Evolutionary conservation across 805 yeast species (phyloP).

Genomic region (Yamadazyma endophytica): DNA sequence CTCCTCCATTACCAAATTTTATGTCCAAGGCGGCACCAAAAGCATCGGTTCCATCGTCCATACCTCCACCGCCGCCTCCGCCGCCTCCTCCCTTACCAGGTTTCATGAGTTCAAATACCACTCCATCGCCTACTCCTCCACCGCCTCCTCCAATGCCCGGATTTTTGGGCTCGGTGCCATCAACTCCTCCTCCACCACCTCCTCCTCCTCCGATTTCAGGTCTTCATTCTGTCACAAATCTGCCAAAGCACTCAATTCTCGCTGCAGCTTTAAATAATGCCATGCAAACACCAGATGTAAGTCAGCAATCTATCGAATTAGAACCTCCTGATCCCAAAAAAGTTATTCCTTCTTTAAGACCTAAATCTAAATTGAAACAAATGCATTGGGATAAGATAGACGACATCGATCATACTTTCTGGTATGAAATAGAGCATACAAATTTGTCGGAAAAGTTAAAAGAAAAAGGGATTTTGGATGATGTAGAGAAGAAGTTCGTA

Average conservation of each 20-base stretch:
- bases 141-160: conserved; percentile 15
- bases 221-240: no score
- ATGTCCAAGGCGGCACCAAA: not conserved
- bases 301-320: not conserved
- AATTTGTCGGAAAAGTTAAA: conserved; percentile 58
- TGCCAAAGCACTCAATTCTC: conserved; percentile 1
- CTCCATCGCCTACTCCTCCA: conserved; percentile 12
- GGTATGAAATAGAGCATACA: conserved; percentile 66
- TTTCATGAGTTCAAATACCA: not conserved
- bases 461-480: conserved; percentile 75
- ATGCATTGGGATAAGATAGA: conserved; percentile 97
- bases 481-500: conserved; percentile 82
- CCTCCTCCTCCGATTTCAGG: conserved; percentile 9
- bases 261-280: not conserved
- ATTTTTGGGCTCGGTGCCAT: not conserved
- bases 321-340: conserved; percentile 4
- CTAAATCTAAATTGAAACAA: conserved; percentile 79
- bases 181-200: conserved; percentile 9
- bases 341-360: conserved; percentile 33
- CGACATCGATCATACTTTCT: conserved; percentile 76
- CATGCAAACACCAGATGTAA: not conserved
- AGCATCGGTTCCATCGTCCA: conserved; percentile 3
- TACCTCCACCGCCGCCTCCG: conserved; percentile 8
- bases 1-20: conserved; percentile 14
- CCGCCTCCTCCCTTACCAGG: not conserved